Base-by-base conservation (phyloP, 2,329 filamentous ascomycete species). In the Diaporthe batatas region DNA sequence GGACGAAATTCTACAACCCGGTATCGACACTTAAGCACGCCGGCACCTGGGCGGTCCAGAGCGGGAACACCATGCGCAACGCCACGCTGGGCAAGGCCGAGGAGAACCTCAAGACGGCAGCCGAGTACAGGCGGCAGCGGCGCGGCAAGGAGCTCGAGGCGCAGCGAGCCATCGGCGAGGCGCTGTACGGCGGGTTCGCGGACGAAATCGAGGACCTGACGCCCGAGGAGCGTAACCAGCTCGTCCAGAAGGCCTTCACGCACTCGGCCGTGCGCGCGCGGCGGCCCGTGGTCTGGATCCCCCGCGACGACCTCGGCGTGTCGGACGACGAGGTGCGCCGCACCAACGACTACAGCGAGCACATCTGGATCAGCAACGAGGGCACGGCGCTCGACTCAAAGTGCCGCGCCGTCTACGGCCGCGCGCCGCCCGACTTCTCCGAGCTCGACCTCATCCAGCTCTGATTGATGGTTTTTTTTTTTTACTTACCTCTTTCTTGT, bases 121-220 rank as follows among this genome's bases (percentile, higher is more conserved):
- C 85, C 0, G 80, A 83, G n/a, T 89, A 87, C 77, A 82, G 88
- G 32, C 80, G 81, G 25, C 76, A 84, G 36, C 87, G 87, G 71
- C 86, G 86, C 6, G 82, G 84, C 75, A 87, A 86, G 73, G 93
- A 95, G 77, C 82, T 94, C 2, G 93, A 96, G 81, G 89, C 90
- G 0, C 93, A 96, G 81, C 89, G 85, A 44, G 88, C 89, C 2
- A 92, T 96, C 34, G 93, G 93, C 8, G 92, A 95, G 64, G 93
- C 95, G 3, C 87, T 98, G 2, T 99, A 95, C 81, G 92, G 94
- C 29, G 93, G 93, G 5, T 93, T 95, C 78, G 92, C 96, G 76
- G 96, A 98, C 79, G 95, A 98, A 84, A 92, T 99, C 75, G 96
- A 98, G 81, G 96, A 99, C 80, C 86, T 99, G 64, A 96, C 94